Percentiles rank a stretch among this genome's conserved stretches.
These are phyloP conservation scores for Oenanthe sinensis DNA, from an alignment of 129 eudicot species.

Conservation along the genomic window DNA sequence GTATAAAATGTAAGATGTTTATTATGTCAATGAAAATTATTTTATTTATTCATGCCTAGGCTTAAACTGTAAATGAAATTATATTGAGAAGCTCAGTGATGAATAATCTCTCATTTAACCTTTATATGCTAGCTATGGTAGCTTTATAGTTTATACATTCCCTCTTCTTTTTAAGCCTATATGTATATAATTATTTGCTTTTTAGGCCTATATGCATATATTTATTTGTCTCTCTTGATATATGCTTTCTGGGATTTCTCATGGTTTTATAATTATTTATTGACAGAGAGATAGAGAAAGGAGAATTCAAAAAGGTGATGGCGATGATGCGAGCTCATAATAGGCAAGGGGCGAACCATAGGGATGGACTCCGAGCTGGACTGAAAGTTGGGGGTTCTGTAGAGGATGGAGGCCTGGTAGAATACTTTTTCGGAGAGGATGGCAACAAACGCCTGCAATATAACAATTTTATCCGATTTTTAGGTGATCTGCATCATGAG, in stretches of 20 bases:
- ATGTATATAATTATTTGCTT: not conserved
- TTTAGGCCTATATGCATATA: not conserved
- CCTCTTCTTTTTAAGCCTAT: not conserved
- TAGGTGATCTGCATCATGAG: conserved; percentile 70
- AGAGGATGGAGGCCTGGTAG: conserved; percentile 72
- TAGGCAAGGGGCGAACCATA: conserved; percentile 78
- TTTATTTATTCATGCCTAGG: not conserved
- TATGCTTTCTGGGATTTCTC: not conserved
- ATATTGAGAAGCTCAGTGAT: not conserved
- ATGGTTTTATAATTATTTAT: not conserved
- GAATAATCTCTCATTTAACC: not conserved
- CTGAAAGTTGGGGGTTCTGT: conserved; percentile 62
- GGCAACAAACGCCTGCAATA: conserved; percentile 51
- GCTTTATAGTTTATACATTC: not conserved
- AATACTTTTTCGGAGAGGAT: conserved; percentile 85
- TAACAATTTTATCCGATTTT: conserved; percentile 54
- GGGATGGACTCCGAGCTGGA: conserved; percentile 55
- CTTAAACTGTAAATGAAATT: not conserved
- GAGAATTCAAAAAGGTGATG: conserved; percentile 90
- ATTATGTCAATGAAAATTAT: not conserved
- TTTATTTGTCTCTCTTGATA: not conserved
- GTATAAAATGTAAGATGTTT: not conserved
- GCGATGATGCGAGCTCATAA: conserved; percentile 68
- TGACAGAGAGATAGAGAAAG: conserved; percentile 59
- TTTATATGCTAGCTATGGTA: not conserved